Evolutionary conservation across 495 filamentous ascomycete species (phyloP).

Genomic region (Trichoderma gamsii): DNA sequence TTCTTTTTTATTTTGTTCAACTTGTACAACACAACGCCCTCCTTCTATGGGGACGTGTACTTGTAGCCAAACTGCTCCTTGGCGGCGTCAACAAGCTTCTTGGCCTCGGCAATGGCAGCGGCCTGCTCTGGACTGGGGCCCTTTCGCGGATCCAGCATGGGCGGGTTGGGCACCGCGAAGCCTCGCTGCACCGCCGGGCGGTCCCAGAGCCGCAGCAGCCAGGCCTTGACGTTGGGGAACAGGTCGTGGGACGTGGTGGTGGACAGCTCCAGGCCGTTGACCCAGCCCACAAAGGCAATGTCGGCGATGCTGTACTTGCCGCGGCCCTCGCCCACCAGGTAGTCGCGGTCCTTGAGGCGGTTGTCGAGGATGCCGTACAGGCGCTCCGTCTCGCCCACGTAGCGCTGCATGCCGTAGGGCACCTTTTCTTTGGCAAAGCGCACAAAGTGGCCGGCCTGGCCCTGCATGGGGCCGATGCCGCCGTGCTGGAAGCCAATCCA

Average conservation of each 20-base stretch:
- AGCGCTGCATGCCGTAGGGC: constrained; percentile 70
- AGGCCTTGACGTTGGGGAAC: constrained; percentile 64
- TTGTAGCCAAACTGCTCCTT: constrained; percentile 38
- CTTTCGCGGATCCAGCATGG: constrained; percentile 16
- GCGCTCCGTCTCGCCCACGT: constrained; percentile 68
- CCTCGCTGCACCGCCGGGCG: constrained; percentile 66
- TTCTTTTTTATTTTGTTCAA: background rate
- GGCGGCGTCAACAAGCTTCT: constrained; percentile 24
- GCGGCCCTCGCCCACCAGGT: constrained; percentile 52
- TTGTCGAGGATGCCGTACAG: constrained; percentile 71
- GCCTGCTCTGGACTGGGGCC: constrained; percentile 22
- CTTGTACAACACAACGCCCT: background rate
- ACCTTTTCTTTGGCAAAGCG: constrained; percentile 72
- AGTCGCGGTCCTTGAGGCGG: constrained; percentile 54
- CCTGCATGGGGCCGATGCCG: constrained; percentile 77
- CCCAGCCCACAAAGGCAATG: constrained; percentile 66
- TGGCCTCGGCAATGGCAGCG: constrained; percentile 22
- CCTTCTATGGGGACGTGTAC: constrained; percentile 30
- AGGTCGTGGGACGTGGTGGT: constrained; percentile 60
- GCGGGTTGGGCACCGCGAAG: constrained; percentile 51
- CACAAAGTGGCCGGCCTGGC: constrained; percentile 79
- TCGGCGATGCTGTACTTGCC: constrained; percentile 75
- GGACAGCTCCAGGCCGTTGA: constrained; percentile 32
- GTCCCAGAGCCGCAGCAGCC: constrained; percentile 53
- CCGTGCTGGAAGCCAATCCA: constrained; percentile 57